Percentiles rank a stretch among this genome's conserved stretches.
Conservation (phyloP, 2,329 filamentous ascomycete genomes). For the Pseudocercospora cruenta region DNA sequence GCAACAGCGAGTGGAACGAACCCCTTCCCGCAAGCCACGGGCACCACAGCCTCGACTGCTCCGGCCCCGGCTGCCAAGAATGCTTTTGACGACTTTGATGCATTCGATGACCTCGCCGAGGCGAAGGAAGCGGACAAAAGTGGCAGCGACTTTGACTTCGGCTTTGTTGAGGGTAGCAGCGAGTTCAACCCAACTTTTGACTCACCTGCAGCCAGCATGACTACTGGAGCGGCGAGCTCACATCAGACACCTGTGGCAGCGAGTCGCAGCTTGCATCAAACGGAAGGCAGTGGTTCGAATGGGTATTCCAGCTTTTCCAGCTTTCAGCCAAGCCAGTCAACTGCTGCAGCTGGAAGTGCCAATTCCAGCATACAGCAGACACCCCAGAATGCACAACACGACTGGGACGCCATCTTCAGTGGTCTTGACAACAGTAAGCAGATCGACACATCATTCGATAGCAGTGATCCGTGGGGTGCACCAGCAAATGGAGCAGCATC, state of each 20-base stretch:
- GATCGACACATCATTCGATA: slow-evolving; percentile 33
- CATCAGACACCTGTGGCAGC: slow-evolving; percentile 43
- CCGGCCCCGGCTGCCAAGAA: slow-evolving; percentile 45
- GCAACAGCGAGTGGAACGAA: slow-evolving; percentile 14
- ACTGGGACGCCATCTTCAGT: slow-evolving; percentile 95
- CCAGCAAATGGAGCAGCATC: slow-evolving; percentile 11
- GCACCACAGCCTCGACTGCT: not conserved
- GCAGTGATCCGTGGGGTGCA: slow-evolving; percentile 36
- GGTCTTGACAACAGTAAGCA: slow-evolving; percentile 63
- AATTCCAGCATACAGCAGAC: slow-evolving; percentile 38
- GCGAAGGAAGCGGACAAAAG: slow-evolving; percentile 74
- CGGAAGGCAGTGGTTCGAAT: slow-evolving; percentile 25
- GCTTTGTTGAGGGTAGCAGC: slow-evolving; percentile 59
- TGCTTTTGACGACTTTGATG: slow-evolving; percentile 74
- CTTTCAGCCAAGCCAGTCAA: slow-evolving; percentile 27
- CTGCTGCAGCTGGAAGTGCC: slow-evolving; percentile 4
- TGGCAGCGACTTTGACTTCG: slow-evolving; percentile 81
- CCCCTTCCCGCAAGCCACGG: slow-evolving; percentile 8
- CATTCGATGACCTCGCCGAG: slow-evolving; percentile 81
- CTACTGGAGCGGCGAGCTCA: slow-evolving; percentile 49
- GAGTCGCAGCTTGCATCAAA: slow-evolving; percentile 25
- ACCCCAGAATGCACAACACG: slow-evolving; percentile 59
- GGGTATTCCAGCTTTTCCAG: slow-evolving; percentile 35
- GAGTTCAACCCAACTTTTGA: slow-evolving; percentile 85
- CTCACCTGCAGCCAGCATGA: slow-evolving; percentile 58